Base-by-base conservation (phyloP, 2,329 filamentous ascomycete genomes). In the Emmonsiellopsis sp. region DNA sequence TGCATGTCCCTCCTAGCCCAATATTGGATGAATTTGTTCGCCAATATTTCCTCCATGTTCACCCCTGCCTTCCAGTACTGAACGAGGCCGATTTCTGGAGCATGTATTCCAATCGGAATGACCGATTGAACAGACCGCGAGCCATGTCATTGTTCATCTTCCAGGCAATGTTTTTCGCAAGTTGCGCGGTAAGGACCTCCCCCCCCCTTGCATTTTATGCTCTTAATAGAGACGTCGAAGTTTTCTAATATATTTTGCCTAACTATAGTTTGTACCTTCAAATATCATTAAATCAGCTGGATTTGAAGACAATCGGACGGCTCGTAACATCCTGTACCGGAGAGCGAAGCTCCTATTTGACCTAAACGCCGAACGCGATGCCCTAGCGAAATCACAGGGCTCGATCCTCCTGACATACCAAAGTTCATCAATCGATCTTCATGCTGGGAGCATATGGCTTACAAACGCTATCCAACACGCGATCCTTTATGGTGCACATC, bases 391-490 rank as follows among this genome's bases (percentile, higher is more conserved):
- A 37, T 58, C 68, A 0, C 68, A 71, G 58, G 67, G 63, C 5
- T 58, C 65, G 2, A 51, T 66, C 7, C 52, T 69, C 1, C 61
- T 68, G 15, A 62, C 63, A 0, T 60, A 65, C 4, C 77, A 78
- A 55, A 75, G 74, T 5, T 71, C 70, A 10, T 60, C 60, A 1
- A 55, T 62, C 13, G 57, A 66, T 26, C 62, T 64, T 4, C 63
- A 63, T 26, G 61, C 64, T 13, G 64, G 62, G 20, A 68, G 62
- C 40, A 47, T 65, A 4, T 80, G 77, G 77, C 69, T 80, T 2
- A 69, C 70, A 20, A 69, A 72, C 38, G 75, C 76, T 2, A 78
- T 79, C 48, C 73, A 78, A 58, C 75, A 77, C 52, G 76, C 77
- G 1, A 74, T 73, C 54, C 68, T 69, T 15, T 71, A 73, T 13